Conservation (phyloP, 2,329 filamentous ascomycete genomes). For the Penicillium capsulatum region DNA sequence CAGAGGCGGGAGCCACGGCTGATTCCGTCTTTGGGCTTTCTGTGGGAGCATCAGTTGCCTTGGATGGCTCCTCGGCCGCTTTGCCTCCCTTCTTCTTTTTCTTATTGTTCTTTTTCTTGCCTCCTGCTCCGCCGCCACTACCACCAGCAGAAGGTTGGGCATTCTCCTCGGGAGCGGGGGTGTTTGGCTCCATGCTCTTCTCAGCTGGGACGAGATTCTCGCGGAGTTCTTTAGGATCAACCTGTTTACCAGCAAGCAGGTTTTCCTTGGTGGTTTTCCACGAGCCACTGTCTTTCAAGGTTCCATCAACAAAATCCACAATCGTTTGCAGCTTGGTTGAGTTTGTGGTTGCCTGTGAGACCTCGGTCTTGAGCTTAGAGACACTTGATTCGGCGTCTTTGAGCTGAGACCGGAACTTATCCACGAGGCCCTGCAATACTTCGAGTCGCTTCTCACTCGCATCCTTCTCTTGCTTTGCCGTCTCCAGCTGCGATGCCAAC, state of each 20-base stretch:
- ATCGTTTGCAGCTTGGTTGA: conserved; percentile 32
- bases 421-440: conserved; percentile 54
- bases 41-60: conserved; percentile 18
- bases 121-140: conserved; percentile 27
- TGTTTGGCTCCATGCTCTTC: conserved; percentile 14
- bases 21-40: conserved; percentile 34
- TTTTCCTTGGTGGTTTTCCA: conserved; percentile 37
- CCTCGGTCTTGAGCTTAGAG: conserved; percentile 42
- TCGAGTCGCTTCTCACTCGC: conserved; percentile 50
- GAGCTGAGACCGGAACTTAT: conserved; percentile 52
- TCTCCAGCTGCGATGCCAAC: conserved; percentile 30
- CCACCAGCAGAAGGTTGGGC: conserved; percentile 16
- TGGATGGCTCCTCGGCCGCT: conserved; percentile 36
- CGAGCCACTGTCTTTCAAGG: conserved; percentile 31
- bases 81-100: conserved; percentile 79
- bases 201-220: conserved; percentile 29
- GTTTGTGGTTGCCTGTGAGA: conserved; percentile 38
- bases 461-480: conserved; percentile 35
- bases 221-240: conserved; percentile 34
- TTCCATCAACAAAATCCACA: conserved; percentile 41
- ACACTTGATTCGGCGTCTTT: conserved; percentile 52
- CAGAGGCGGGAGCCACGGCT: conserved; percentile 20
- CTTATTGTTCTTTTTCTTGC: conserved; percentile 69
- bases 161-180: conserved; percentile 18
- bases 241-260: conserved; percentile 30